Evolutionary conservation across 1,284 basidiomycete species (phyloP), one percentile per base, ranked within the genome.

Genomic region (Amylostereum chailletii): DNA sequence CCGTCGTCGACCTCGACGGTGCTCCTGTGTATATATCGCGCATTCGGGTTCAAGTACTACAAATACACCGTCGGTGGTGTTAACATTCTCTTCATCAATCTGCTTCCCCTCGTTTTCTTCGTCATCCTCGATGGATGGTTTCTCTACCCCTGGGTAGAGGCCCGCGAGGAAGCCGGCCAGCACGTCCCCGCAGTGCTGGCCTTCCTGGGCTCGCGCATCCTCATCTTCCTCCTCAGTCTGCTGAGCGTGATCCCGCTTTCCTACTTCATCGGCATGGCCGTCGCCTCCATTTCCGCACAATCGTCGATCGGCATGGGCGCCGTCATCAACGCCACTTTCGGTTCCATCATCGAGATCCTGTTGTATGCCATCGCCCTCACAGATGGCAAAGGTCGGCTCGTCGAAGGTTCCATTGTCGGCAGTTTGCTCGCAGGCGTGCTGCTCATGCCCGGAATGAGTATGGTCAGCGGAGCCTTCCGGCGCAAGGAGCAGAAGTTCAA

Each of bases 181-280:
- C 78, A 80, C 53, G 72, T 90, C 48, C 81, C 83, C 0, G 74
- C 76, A 1, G 63, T 96, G 52, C 71, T 97, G 34, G 71, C 71
- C 1, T 64, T 87, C 53, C 64, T 99, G 48, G 79, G 90, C 2
- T 84, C 83, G 2, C 85, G 86, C 48, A 80, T 76, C 1, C 70
- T 93, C 57, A 87, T 99, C 59, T 99, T 99, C 65, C 60, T 91
- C 41, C 69, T 95, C 60, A 82, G 89, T 57, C 74, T 99, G 34
- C 80, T 90, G 19, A 93, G 89, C 57, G 93, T 99, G 58, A 97
- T 99, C 55, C 96, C 96, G 0, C 76, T 99, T 5, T 94, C 91
- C 5, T 99, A 99, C 74, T 99, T 97, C 70, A 98, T 99, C 61
- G 96, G 96, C 27, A 99, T 99, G 96, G 96, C 96, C 1, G 96